Percentiles rank a stretch among this genome's conserved stretches.
These are phyloP conservation scores for Backusella westeae DNA, from an alignment of 192 early-diverging fungal genomes.

Conservation along the genomic window DNA sequence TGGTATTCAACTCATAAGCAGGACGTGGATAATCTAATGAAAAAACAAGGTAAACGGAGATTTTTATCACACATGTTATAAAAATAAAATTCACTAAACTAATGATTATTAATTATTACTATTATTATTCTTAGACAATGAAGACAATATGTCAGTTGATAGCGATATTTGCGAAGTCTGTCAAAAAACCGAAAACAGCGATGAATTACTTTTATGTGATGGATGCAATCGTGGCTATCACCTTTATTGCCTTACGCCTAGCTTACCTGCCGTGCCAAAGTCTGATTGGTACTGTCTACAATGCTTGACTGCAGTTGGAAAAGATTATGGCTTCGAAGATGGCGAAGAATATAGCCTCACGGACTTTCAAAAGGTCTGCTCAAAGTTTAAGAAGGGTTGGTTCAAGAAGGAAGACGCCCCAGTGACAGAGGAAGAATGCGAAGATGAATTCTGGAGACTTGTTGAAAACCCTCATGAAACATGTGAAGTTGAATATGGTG, in stretches of 20 bases:
- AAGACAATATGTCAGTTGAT: slow-evolving; percentile 1
- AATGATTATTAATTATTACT: slow-evolving; percentile 3
- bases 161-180: slow-evolving; percentile 48
- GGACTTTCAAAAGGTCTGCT: slow-evolving; percentile 75
- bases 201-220: slow-evolving; percentile 82
- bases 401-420: slow-evolving; percentile 46
- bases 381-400: slow-evolving; percentile 79
- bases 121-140: neutral
- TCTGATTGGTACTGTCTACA: slow-evolving; percentile 86
- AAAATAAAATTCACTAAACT: neutral
- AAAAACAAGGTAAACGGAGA: neutral
- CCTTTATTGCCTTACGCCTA: slow-evolving; percentile 74
- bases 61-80: slow-evolving; percentile 28
- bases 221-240: slow-evolving; percentile 85
- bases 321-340: slow-evolving; percentile 95
- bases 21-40: neutral
- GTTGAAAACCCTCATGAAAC: slow-evolving; percentile 84
- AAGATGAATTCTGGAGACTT: slow-evolving; percentile 92
- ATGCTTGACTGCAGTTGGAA: slow-evolving; percentile 73
- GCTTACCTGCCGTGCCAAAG: slow-evolving; percentile 56
- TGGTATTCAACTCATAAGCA: slow-evolving; percentile 54
- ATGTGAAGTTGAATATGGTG: slow-evolving; percentile 95
- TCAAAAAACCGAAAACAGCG: slow-evolving; percentile 41
- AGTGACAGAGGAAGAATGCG: slow-evolving; percentile 76
- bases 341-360: slow-evolving; percentile 74